Evolutionary conservation across 1,284 basidiomycete genomes (phyloP), one percentile per base, ranked within the genome.

Genomic region (Sanguinoderma infundibulare): DNA sequence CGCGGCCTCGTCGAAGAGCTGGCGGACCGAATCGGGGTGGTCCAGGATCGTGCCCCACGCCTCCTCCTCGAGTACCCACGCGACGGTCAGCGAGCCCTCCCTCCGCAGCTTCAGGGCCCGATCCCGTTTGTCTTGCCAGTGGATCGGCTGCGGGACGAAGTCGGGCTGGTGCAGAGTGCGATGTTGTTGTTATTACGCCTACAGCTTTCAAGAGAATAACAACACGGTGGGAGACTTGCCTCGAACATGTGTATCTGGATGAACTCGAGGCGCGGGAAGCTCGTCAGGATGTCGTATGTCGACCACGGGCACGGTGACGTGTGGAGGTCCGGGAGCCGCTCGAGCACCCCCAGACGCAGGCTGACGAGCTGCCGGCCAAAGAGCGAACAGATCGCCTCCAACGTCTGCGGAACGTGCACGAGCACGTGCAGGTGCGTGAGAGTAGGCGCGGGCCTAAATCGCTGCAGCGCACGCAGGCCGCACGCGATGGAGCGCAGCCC

Each of bases 51-150:
- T 59, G 5, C 57, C 59, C 59, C 59, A 61, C 35, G 59, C 50
- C 24, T 56, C 54, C 15, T 56, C 59, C 20, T 56, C 59, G 34
- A 61, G 54, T n/a, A 56, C 59, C 55, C 54, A 61, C 8, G 49
- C 59, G 26, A 56, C 54, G 1, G 59, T 60, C 35, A 61, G 59
- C 36, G 59, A 39, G 17, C 14, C 35, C 1, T 20, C 17, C 42
- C 52, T 46, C 24, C 36, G 12, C 2, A 53, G 39, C 28, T 30
- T 14, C 7, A 40, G 34, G n/a, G 28, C n/a, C 50, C 10, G 44
- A 17, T 55, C 59, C 32, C 47, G 53, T 54, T 56, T 61, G 12
- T 52, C 40, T 50, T 61, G 59, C 59, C 59, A 61, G 40, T 61
- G 59, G 35, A 61, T 61, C 9, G 59, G 54, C 12, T 56, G 54